Percentiles rank a stretch among this genome's conserved stretches.
Evolutionary conservation across 2,329 filamentous ascomycete genomes (phyloP).

Genomic region (Diplodia corticola): DNA sequence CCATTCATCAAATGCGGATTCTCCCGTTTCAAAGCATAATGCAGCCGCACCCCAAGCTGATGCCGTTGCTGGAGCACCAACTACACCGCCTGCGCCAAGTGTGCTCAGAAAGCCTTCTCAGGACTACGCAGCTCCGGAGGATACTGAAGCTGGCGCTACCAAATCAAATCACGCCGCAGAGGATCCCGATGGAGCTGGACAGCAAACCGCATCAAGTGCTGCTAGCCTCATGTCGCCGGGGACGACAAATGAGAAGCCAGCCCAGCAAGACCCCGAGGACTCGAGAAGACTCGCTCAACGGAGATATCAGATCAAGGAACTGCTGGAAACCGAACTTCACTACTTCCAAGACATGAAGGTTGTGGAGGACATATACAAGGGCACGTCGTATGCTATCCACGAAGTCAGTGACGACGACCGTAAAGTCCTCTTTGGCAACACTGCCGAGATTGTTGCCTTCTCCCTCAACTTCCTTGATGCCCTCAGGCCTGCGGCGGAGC

Average conservation of each 20-base stretch:
- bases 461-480: conserved; percentile 76
- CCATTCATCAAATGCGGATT: background rate
- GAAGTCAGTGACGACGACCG: conserved; percentile 80
- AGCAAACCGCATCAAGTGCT: background rate
- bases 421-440: conserved; percentile 89
- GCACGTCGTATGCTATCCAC: conserved; percentile 79
- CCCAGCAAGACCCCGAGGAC: conserved; percentile 10
- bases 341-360: conserved; percentile 97
- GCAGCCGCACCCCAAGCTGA: background rate
- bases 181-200: background rate
- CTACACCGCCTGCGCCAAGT: conserved; percentile 24
- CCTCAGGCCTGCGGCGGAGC: conserved; percentile 76
- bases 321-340: conserved; percentile 87
- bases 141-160: background rate
- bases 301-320: conserved; percentile 82
- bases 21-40: background rate
- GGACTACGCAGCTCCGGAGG: background rate
- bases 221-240: conserved; percentile 2
- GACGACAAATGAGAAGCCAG: background rate
- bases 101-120: conserved; percentile 23
- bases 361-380: conserved; percentile 95
- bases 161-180: background rate
- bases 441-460: conserved; percentile 84
- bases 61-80: background rate
- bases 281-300: conserved; percentile 76